Conservation (phyloP, 352 stramenopile species). For the Globisporangium nodosum region DNA sequence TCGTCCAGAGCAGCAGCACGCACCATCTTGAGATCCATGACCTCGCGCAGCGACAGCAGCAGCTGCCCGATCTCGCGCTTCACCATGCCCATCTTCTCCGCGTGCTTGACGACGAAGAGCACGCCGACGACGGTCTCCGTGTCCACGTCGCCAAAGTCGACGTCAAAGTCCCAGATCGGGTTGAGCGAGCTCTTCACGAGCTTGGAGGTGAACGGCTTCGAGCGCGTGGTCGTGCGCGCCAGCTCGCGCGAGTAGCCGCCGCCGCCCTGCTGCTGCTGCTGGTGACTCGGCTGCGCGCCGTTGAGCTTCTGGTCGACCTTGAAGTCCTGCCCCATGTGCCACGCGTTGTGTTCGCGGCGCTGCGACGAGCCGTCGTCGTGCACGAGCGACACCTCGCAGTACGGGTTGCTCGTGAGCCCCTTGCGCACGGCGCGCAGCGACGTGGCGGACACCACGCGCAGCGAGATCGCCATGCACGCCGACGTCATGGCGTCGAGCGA, state of each 20-base stretch:
- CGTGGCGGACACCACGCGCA: slow-evolving; percentile 51
- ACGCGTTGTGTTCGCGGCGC: slow-evolving; percentile 21
- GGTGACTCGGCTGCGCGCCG: slow-evolving; percentile 17
- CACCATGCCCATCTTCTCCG: slow-evolving; percentile 68
- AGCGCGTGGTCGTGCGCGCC: slow-evolving; percentile 20
- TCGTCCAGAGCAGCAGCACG: neutral
- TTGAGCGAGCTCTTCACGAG: slow-evolving; percentile 72
- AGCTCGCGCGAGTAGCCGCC: slow-evolving; percentile 6
- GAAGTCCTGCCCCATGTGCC: slow-evolving; percentile 44
- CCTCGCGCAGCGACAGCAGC: slow-evolving; percentile 52
- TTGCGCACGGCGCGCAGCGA: slow-evolving; percentile 65
- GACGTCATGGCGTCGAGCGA: slow-evolving; percentile 55
- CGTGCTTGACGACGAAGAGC: slow-evolving; percentile 58
- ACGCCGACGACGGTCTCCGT: slow-evolving; percentile 61
- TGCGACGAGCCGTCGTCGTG: slow-evolving; percentile 36
- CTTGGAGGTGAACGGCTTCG: slow-evolving; percentile 49
- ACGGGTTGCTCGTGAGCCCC: slow-evolving; percentile 58
- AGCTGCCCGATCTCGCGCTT: slow-evolving; percentile 72
- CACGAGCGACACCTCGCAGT: slow-evolving; percentile 68
- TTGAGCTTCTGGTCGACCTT: slow-evolving; percentile 23
- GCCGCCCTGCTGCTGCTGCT: slow-evolving; percentile 3
- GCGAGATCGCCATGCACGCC: slow-evolving; percentile 49
- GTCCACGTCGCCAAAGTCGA: slow-evolving; percentile 76
- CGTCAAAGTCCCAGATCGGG: slow-evolving; percentile 77
- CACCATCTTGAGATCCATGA: slow-evolving; percentile 74